Percentiles rank a stretch among this genome's conserved stretches.
Evolutionary conservation across 768 basidiomycete genomes (phyloP).

Genomic region (Tubosaeta sp.): DNA sequence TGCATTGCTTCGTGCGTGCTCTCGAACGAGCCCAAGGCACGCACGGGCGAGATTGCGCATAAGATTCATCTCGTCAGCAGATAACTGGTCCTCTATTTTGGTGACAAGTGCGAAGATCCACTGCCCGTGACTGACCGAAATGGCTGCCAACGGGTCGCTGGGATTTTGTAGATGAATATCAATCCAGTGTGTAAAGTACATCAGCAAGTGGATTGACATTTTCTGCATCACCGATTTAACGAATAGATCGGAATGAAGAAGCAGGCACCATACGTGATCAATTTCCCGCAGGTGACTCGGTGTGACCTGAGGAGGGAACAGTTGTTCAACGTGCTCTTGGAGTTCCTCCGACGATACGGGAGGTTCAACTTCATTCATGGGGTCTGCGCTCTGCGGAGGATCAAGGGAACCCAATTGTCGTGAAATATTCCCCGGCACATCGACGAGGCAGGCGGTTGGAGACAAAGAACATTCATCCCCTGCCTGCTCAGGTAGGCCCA

Average conservation of each 20-base stretch:
- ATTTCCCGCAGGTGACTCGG: conserved; percentile 53
- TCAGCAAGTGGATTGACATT: conserved; percentile 68
- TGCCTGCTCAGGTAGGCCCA: neutral
- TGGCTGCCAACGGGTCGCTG: conserved; percentile 34
- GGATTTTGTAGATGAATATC: conserved; percentile 51
- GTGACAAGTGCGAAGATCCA: conserved; percentile 79
- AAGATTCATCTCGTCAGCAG: conserved; percentile 73
- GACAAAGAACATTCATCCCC: neutral
- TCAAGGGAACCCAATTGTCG: neutral
- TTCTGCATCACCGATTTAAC: conserved; percentile 39
- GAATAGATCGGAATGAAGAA: neutral
- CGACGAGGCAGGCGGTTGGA: neutral
- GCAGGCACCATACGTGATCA: conserved; percentile 53
- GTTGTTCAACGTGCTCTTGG: conserved; percentile 1
- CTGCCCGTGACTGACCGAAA: conserved; percentile 56
- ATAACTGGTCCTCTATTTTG: conserved; percentile 62
- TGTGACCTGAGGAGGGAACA: conserved; percentile 52
- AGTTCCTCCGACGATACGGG: neutral
- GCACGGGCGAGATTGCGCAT: conserved; percentile 72
- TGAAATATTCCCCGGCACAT: neutral
- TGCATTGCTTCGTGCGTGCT: conserved; percentile 16
- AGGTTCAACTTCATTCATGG: neutral
- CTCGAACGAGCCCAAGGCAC: conserved; percentile 53
- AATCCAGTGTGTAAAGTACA: conserved; percentile 85
- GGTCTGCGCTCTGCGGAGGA: neutral